Base-by-base conservation (phyloP, 768 basidiomycete genomes). In the Mycena chlorophos region DNA sequence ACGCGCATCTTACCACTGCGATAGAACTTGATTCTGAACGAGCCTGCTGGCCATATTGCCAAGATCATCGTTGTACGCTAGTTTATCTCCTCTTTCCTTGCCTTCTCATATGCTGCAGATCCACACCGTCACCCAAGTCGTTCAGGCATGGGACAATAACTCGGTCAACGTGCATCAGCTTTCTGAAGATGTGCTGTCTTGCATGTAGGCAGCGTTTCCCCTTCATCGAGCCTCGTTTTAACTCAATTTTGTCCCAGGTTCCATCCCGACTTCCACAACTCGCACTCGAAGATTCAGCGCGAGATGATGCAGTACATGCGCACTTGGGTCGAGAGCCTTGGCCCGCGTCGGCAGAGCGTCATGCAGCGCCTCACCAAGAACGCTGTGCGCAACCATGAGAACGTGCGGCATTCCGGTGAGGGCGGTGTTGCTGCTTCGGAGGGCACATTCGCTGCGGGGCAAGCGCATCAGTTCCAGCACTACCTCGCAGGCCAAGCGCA, bases 201-300 rank as follows among this genome's bases (percentile, higher is more conserved):
- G 83, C 76, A 64, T 91, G 88, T 88, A 65, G 29, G 84, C 70
- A 25, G 23, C 14, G 22, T 30, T 42, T 51, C 38, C n/a, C 49
- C 28, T 10, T 5, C 28, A 20, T 22, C 26, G 31, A 13, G 49
- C 22, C 34, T 25, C 26, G 4, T 19, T 17, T 48, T 28, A 26
- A 42, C 16, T 47, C 27, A 38, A 14, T 49, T 34, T 34, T 17
- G 31, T 16, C 46, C 28, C 27, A 90, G 89, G 22, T 91, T 93
- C 78, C 91, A 94, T 68, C 91, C 91, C 16, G 86, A 89, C 59
- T 94, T 91, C 77, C 84, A 87, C 66, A 78, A 86, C 65, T 64
- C 69, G 28, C 69, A 73, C 58, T 88, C 86, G 1, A 77, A 79
- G 56, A 75, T 92, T 28, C 91, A 93, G 68, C 77, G 81, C 51